phyloP scores from a whole-genome alignment of 2,329 filamentous ascomycete species.

The Fusarium hainanense region DNA sequence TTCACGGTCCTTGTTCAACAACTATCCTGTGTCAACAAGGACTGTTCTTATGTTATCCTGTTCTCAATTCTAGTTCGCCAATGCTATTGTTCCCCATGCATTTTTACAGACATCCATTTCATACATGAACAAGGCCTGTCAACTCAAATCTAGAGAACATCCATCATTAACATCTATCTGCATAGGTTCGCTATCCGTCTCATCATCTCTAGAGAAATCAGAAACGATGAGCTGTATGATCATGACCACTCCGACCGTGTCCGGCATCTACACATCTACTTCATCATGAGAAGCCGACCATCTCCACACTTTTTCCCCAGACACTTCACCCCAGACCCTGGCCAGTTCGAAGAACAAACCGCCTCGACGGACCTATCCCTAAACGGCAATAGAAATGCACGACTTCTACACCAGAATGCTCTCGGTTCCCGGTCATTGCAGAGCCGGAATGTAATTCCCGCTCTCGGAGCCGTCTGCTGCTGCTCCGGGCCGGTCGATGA shows the following conservation, averaged over 20 bases:
- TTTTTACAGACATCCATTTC: not conserved
- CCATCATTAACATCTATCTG: not conserved
- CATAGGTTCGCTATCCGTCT: not conserved
- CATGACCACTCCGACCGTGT: not conserved
- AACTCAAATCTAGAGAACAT: not conserved
- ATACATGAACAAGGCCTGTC: not conserved
- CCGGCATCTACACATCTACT: not conserved
- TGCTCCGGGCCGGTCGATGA: slow-evolving; percentile 1
- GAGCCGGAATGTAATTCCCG: slow-evolving; percentile 29
- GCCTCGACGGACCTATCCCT: slow-evolving; percentile 1
- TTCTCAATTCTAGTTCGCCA: not conserved
- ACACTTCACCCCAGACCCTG: not conserved
- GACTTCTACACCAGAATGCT: not conserved
- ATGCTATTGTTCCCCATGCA: not conserved
- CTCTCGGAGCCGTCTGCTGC: slow-evolving; percentile 8
- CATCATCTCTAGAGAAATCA: not conserved
- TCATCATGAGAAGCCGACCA: slow-evolving; percentile 17
- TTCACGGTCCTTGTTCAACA: not conserved
- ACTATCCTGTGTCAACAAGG: not conserved
- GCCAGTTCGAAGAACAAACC: not conserved
- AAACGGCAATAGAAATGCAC: slow-evolving; percentile 24
- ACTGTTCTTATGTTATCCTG: not conserved
- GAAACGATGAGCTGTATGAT: not conserved
- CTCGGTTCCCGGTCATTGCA: slow-evolving; percentile 41
- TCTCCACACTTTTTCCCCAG: slow-evolving; percentile 33